phyloP scores from a whole-genome alignment of 1,284 basidiomycete species.

The Spongispora temasekensis region DNA sequence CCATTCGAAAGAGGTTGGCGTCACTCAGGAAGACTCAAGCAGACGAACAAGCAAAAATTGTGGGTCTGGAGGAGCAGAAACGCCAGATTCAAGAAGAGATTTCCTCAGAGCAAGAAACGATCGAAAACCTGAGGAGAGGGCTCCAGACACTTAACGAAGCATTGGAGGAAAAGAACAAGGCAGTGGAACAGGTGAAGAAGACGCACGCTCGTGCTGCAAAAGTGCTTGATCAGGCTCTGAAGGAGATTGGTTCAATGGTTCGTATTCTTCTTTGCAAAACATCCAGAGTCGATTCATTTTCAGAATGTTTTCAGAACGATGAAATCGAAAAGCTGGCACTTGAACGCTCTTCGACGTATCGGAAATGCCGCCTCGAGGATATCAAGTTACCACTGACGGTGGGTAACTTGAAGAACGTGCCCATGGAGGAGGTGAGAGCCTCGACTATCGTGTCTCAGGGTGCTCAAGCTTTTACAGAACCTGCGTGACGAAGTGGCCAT shows the following conservation, averaged over 20 bases:
- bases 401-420: conserved; percentile 84
- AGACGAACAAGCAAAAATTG: conserved; percentile 59
- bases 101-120: conserved; percentile 56
- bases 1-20: conserved; percentile 63
- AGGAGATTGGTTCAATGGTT: conserved; percentile 85
- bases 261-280: conserved; percentile 5
- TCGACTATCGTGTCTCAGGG: background rate
- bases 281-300: background rate
- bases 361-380: conserved; percentile 93
- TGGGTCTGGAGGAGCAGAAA: conserved; percentile 60
- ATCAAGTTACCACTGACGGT: conserved; percentile 78
- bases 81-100: conserved; percentile 65
- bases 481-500: conserved; percentile 83
- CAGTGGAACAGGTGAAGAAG: conserved; percentile 78
- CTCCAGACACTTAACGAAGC: conserved; percentile 62
- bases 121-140: conserved; percentile 61
- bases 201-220: conserved; percentile 70
- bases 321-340: conserved; percentile 89
- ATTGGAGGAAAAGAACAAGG: conserved; percentile 68
- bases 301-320: conserved; percentile 65
- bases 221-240: conserved; percentile 82
- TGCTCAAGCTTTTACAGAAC: conserved; percentile 49
- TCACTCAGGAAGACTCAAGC: conserved; percentile 56
- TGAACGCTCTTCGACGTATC: conserved; percentile 86
- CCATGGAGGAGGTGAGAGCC: conserved; percentile 84